Base-by-base conservation (phyloP, 768 basidiomycete species). In the Hortiboletus campestris region DNA sequence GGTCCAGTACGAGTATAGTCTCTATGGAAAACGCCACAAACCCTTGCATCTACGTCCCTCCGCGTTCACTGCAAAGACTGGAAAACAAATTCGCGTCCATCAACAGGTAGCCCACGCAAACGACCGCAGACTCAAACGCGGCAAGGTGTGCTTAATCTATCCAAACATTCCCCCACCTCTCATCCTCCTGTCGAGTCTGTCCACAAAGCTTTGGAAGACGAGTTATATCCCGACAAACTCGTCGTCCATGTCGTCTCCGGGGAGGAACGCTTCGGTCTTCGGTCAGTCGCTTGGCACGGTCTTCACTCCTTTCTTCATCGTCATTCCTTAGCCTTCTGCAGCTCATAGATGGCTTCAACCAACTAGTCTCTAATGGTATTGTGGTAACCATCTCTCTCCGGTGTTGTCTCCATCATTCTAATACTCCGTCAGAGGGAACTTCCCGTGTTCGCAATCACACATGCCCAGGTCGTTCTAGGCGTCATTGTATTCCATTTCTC, bases 241-340 rank as follows among this genome's bases (percentile, higher is more conserved):
- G 22, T 70, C 17, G 82, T 95, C 3, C 68, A 71, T 1, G 67
- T 81, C 13, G 69, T 67, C 0, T 82, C 80, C 0, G 63, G 76
- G 2, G 93, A 93, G 71, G 90, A 94, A 56, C 77, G 77, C 25
- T 95, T 93, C 88, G 93, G 81, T 14, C 67, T 91, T 53, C 79
- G 86, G 91, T 88, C 61, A 49, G 78, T 64, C 42, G 12, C 16
- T 55, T 39, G 19, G 25, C 25, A 14, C 42, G 1, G 5, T 14
- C n/a, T 34, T 22, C 32, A 20, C 19, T 10, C 17, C 32, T 10
- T 43, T 35, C 22, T 35, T 66, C 25, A 49, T n/a, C 53, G 4
- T 38, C 46, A 12, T 58, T 0, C 55, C 28, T 4, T 13, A 92
- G 94, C 20, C 73, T 96, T 10, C 61, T 93, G 22, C 86, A 88